Percentiles rank a stretch among this genome's conserved stretches.
Evolutionary conservation across 1,284 basidiomycete genomes (phyloP).

Genomic region (Phellopilus nigrolimitatus): DNA sequence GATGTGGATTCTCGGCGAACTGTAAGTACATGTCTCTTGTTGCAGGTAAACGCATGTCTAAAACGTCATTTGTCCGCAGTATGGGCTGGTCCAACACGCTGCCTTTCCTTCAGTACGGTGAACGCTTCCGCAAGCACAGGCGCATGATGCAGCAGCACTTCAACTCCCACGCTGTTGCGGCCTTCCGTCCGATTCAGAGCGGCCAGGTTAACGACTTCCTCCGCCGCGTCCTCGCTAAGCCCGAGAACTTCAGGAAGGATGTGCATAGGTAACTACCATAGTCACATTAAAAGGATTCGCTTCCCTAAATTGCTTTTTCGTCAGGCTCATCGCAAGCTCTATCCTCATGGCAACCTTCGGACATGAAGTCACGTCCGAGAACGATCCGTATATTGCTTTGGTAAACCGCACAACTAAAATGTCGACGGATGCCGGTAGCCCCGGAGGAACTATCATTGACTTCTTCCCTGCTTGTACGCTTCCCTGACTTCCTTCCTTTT

Average conservation of each 20-base stretch:
- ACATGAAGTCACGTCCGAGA: constrained; percentile 9
- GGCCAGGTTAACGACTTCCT: constrained; percentile 26
- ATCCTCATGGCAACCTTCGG: constrained; percentile 19
- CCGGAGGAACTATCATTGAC: constrained; percentile 17
- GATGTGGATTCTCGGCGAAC: constrained; percentile 25
- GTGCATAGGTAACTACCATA: background rate
- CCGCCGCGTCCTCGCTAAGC: constrained; percentile 22
- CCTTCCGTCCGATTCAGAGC: constrained; percentile 25
- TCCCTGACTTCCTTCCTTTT: background rate
- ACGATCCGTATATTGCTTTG: constrained; percentile 14
- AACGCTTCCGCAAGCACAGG: constrained; percentile 29
- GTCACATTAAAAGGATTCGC: background rate
- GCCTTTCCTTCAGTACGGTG: constrained; percentile 26
- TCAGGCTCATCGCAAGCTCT: constrained; percentile 13
- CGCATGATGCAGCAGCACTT: constrained; percentile 30
- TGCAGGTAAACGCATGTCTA: background rate
- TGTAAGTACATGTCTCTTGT: constrained; percentile 22
- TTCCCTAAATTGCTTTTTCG: too few relatives aligned
- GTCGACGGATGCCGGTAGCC: constrained; percentile 9
- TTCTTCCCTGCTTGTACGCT: constrained; percentile 16
- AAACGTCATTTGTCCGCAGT: constrained; percentile 13
- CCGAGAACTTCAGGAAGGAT: constrained; percentile 22
- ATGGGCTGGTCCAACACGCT: constrained; percentile 26
- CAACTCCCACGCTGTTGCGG: constrained; percentile 20
- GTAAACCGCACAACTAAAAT: constrained; percentile 11